These are phyloP conservation scores for Scenedesmus sp. DNA, from an alignment of 163 green algal species.

Conservation along the genomic window DNA sequence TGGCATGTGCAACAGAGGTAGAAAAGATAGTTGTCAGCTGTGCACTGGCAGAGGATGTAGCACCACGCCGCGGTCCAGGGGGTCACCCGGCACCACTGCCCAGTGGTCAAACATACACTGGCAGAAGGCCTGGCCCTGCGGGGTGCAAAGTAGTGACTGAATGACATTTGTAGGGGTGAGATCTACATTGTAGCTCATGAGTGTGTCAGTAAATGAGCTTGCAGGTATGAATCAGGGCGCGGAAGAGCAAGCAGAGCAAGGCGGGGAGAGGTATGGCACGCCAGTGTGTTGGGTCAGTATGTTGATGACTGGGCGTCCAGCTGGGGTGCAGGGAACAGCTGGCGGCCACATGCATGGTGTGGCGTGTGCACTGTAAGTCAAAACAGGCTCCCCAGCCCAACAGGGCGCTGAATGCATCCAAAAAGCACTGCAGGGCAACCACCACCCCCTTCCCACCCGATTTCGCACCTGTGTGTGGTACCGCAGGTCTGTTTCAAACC, in stretches of 20 bases:
- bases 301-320: too few relatives aligned
- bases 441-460: background rate
- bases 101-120: constrained; percentile 97
- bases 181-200: too few relatives aligned
- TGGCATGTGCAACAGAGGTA: background rate
- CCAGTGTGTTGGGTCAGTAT: too few relatives aligned
- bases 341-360: background rate
- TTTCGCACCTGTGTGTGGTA: constrained; percentile 91
- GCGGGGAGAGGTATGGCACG: too few relatives aligned
- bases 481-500: constrained; percentile 98
- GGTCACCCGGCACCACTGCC: constrained; percentile 97
- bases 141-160: background rate
- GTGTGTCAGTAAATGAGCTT: too few relatives aligned
- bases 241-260: too few relatives aligned
- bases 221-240: too few relatives aligned
- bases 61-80: constrained; percentile 92
- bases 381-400: background rate
- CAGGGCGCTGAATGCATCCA: background rate
- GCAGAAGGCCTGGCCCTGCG: constrained; percentile 97
- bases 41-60: constrained; percentile 84
- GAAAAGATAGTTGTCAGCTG: too few relatives aligned
- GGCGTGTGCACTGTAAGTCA: too few relatives aligned
- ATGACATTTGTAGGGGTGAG: too few relatives aligned
- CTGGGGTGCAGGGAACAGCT: background rate
- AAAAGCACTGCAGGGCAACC: background rate